Base-by-base conservation (phyloP, 1,284 basidiomycete species). In the Ustilago tritici region DNA sequence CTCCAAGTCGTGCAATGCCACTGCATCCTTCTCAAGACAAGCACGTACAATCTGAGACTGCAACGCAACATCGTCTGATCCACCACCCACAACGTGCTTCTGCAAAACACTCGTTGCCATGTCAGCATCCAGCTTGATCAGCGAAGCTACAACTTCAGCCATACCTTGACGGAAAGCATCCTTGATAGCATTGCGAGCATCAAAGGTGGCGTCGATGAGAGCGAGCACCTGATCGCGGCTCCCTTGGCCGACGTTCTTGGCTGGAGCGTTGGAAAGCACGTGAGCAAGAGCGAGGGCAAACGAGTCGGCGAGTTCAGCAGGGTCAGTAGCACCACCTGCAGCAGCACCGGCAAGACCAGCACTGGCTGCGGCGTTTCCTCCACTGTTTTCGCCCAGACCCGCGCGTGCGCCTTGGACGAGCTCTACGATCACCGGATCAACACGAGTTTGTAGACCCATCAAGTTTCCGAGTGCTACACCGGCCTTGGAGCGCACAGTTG, bases 381-480 rank as follows among this genome's bases (percentile, higher is more conserved):
- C 64, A 36, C 49, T 53, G 46, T 61, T 63, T 32, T 74, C 70
- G 41, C 66, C 70, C 31, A 95, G 93, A 72, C 89, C 91, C 6
- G 88, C 87, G 32, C 86, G 81, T 19, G 88, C 85, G 17, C 87
- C 87, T 40, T 88, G 87, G 52, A 89, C 85, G 50, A 98, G 89
- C 87, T 98, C 95, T 10, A 93, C 94, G 56, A 97, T 90, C 11
- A 98, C 92, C 0, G 94, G 88, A 74, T 88, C 88, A 35, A 89
- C 88, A 64, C 88, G 88, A 55, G 87, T 86, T 85, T 88, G 85
- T 35, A 76, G 64, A 28, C 91, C 91, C 95, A 99, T 98, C 84
- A 99, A 89, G n/a, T 92, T 90, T 28, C 95, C 95, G 0, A 99
- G 89, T 34, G 93, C 95, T 35, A 91, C 89, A 0, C 92, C 94